Conservation (phyloP, 2,329 filamentous ascomycete species). For the Scopulariopsis brevicaulis region DNA sequence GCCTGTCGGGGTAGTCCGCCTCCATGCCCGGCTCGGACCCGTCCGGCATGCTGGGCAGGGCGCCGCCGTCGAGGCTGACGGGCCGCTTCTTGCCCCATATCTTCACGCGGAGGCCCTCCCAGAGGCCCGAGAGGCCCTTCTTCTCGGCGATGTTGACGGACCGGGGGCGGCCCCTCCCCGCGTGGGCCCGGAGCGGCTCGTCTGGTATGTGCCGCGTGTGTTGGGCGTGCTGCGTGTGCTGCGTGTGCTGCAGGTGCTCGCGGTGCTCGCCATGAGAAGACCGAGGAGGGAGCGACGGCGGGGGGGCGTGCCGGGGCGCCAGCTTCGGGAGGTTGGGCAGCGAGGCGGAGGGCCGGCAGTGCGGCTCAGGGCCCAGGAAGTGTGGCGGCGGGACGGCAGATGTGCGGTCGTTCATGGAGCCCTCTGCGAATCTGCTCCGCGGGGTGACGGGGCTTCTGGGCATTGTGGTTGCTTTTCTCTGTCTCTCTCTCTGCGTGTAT, state of each 20-base stretch:
- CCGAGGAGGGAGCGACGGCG: too few relatives aligned
- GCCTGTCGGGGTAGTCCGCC: slow-evolving; percentile 1
- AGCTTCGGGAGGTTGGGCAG: background rate
- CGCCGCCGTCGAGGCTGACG: slow-evolving; percentile 9
- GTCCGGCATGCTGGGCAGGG: background rate
- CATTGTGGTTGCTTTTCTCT: background rate
- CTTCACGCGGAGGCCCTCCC: slow-evolving; percentile 2
- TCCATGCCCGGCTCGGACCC: background rate
- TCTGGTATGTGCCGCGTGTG: background rate
- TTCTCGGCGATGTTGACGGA: background rate
- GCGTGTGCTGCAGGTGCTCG: background rate
- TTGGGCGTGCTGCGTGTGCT: background rate
- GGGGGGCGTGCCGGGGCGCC: too few relatives aligned
- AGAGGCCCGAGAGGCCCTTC: background rate
- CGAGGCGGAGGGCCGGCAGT: background rate
- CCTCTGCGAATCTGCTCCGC: slow-evolving; percentile 58
- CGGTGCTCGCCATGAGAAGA: too few relatives aligned
- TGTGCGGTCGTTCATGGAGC: slow-evolving; percentile 74
- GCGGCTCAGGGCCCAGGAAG: slow-evolving; percentile 40
- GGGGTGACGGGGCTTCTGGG: background rate
- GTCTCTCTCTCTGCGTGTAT: background rate
- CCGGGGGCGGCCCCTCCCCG: background rate
- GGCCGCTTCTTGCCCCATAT: slow-evolving; percentile 7
- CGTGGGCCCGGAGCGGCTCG: background rate
- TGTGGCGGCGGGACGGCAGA: slow-evolving; percentile 59